These are phyloP conservation scores for Musa acuminata DNA, from an alignment of 176 grass and related monocot genomes.

Conservation along the genomic window DNA sequence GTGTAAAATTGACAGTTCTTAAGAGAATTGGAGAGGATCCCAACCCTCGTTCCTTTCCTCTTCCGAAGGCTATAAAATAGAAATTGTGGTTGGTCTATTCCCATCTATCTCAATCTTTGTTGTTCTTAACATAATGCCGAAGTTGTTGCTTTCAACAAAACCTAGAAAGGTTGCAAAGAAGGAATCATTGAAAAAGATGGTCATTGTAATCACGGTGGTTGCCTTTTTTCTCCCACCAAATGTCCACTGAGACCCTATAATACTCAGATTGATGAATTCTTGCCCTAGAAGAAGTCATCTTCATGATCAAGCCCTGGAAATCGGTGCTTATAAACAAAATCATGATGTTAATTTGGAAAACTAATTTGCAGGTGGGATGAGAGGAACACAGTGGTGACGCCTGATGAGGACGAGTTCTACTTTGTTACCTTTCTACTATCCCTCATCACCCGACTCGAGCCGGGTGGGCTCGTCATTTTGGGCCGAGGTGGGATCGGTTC, in stretches of 20 bases:
- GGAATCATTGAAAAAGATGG: neutral
- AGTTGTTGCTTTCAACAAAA: slow-evolving; percentile 9
- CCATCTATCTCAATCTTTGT: too few species aligned
- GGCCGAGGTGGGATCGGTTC: slow-evolving; percentile 40
- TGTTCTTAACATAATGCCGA: slow-evolving; percentile 5
- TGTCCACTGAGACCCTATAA: too few species aligned
- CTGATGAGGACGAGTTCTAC: slow-evolving; percentile 91
- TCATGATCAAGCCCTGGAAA: too few species aligned
- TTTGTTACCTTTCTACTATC: slow-evolving; percentile 84
- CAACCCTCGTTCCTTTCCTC: too few species aligned
- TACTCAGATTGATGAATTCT: too few species aligned
- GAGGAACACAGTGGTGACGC: slow-evolving; percentile 68
- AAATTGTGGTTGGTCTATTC: slow-evolving; percentile 15
- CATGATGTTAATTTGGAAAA: too few species aligned
- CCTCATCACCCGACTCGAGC: slow-evolving; percentile 48
- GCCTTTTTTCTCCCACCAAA: neutral
- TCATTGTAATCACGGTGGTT: neutral
- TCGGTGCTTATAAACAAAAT: too few species aligned
- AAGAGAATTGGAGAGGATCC: too few species aligned
- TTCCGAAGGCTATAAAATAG: neutral
- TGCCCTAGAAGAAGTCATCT: neutral
- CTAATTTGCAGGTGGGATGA: slow-evolving; percentile 60
- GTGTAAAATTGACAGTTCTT: too few species aligned
- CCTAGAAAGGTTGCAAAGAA: slow-evolving; percentile 7
- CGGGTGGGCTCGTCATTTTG: slow-evolving; percentile 79